phyloP scores from a whole-genome alignment of 495 filamentous ascomycete genomes.

The Acidiella bohemica region DNA sequence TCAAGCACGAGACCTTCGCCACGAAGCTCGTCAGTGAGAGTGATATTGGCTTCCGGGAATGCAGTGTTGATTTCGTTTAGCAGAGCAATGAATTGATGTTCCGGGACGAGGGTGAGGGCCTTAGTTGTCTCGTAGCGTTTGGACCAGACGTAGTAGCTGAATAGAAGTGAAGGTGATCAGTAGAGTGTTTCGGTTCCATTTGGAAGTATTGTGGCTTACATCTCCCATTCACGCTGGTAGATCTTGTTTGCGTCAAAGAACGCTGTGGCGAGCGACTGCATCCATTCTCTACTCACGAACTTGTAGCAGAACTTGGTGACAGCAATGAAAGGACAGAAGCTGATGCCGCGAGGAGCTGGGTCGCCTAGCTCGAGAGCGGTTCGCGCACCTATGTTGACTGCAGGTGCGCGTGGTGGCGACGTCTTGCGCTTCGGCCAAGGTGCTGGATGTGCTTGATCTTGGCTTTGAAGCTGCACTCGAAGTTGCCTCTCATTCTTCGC shows the following conservation, averaged over 20 bases:
- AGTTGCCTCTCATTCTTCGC: no score
- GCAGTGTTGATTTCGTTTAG: slow-evolving; percentile 45
- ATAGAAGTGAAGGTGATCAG: no score
- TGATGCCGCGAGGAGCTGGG: slow-evolving; percentile 10
- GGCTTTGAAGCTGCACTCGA: no score
- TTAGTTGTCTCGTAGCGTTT: slow-evolving; percentile 31
- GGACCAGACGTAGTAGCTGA: slow-evolving; percentile 59
- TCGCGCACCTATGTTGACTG: background rate
- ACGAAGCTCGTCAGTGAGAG: slow-evolving; percentile 36
- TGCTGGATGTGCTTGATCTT: no score
- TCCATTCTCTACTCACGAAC: slow-evolving; percentile 37
- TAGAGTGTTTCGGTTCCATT: no score
- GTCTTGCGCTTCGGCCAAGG: background rate
- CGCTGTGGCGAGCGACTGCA: slow-evolving; percentile 35
- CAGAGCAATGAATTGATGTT: slow-evolving; percentile 44
- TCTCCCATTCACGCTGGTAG: slow-evolving; percentile 51
- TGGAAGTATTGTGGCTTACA: no score
- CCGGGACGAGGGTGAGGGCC: slow-evolving; percentile 50
- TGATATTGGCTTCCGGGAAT: slow-evolving; percentile 32
- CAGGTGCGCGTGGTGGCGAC: background rate
- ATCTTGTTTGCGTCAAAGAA: slow-evolving; percentile 48
- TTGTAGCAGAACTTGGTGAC: slow-evolving; percentile 47
- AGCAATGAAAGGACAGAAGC: slow-evolving; percentile 47
- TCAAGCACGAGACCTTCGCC: slow-evolving; percentile 39
- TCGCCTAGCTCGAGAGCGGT: slow-evolving; percentile 1